phyloP scores from a whole-genome alignment of 129 eudicot species.

The sunflower (Helianthus annuus) region DNA sequence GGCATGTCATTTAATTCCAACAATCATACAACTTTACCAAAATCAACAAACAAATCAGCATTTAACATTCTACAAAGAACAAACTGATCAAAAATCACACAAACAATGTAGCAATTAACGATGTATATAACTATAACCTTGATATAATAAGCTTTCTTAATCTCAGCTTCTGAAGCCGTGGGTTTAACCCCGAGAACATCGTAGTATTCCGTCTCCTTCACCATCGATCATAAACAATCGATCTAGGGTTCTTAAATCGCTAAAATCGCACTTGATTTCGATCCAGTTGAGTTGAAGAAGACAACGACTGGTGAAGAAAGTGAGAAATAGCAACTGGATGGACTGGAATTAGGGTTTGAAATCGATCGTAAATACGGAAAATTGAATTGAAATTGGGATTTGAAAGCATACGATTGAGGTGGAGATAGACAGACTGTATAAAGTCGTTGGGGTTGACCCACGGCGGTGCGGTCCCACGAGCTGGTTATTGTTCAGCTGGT shows the following conservation, averaged over 20 bases:
- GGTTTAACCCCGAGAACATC: constrained; percentile 92
- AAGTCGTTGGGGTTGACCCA: constrained; percentile 22
- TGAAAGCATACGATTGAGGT: neutral
- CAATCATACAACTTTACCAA: neutral
- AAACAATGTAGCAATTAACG: constrained; percentile 11
- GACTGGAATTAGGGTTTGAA: constrained; percentile 23
- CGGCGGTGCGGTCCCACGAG: constrained; percentile 13
- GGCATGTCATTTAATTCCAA: neutral
- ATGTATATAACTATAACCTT: constrained; percentile 45
- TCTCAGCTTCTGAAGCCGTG: constrained; percentile 84
- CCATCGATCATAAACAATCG: constrained; percentile 49
- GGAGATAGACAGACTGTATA: constrained; percentile 6
- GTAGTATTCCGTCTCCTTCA: constrained; percentile 93
- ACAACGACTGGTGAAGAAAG: constrained; percentile 29
- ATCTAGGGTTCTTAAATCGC: constrained; percentile 19
- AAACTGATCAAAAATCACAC: constrained; percentile 16
- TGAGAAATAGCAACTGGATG: constrained; percentile 1
- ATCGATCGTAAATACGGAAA: neutral
- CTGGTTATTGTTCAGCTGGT: neutral
- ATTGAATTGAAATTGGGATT: neutral
- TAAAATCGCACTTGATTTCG: constrained; percentile 4
- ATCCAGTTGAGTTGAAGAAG: constrained; percentile 24
- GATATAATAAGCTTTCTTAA: constrained; percentile 90
- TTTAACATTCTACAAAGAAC: neutral
- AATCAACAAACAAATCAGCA: neutral